Percentiles rank a stretch among this genome's conserved stretches.
These are phyloP conservation scores for Verbascum thapsus DNA, from an alignment of 257 asterid species.

Conservation along the genomic window DNA sequence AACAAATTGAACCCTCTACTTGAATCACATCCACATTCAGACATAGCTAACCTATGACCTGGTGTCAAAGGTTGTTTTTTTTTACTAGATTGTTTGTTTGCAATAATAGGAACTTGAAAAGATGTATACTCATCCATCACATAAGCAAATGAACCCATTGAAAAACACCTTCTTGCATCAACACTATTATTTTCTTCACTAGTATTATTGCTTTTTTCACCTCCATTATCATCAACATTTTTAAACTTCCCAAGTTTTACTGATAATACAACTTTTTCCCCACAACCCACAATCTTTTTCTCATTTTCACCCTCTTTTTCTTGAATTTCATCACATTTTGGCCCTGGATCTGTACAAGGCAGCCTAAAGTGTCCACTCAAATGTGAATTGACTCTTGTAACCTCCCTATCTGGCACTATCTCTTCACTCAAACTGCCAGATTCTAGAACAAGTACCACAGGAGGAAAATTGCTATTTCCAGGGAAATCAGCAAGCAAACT, in stretches of 20 bases:
- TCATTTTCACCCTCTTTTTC: constrained; percentile 38
- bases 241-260: constrained; percentile 89
- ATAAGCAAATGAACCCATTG: constrained; percentile 97
- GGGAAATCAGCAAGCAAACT: constrained; percentile 64
- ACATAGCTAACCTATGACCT: constrained; percentile 67
- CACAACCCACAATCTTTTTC: constrained; percentile 21
- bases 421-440: constrained; percentile 79
- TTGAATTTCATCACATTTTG: constrained; percentile 58
- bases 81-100: constrained; percentile 50
- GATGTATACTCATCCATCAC: constrained; percentile 71
- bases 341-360: constrained; percentile 31
- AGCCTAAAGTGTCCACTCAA: constrained; percentile 33
- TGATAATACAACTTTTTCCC: constrained; percentile 59
- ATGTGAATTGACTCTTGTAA: constrained; percentile 53
- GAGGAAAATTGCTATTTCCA: constrained; percentile 43
- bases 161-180: constrained; percentile 82
- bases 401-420: constrained; percentile 40
- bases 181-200: constrained; percentile 39
- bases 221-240: constrained; percentile 54
- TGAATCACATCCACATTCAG: constrained; percentile 83
- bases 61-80: constrained; percentile 66
- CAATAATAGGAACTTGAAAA: constrained; percentile 74
- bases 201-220: constrained; percentile 37
- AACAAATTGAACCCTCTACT: constrained; percentile 68
- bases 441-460: constrained; percentile 78